phyloP scores from a whole-genome alignment of 495 filamentous ascomycete genomes.

The Lichenothelia convexa region DNA sequence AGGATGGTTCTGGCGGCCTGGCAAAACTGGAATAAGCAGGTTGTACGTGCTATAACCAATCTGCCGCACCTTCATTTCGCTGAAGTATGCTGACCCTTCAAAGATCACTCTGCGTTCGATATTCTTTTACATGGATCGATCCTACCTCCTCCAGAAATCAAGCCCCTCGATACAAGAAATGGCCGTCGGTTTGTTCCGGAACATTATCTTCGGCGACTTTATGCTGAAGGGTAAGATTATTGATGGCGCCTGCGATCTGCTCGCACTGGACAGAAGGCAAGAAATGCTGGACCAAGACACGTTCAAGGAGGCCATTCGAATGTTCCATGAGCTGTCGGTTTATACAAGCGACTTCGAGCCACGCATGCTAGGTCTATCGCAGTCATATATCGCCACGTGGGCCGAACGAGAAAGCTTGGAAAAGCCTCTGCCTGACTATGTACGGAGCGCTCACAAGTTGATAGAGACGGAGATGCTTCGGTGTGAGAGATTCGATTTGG shows the following conservation, averaged over 20 bases:
- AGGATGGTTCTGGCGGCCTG: constrained; percentile 48
- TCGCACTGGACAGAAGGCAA: constrained; percentile 48
- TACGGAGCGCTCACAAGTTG: constrained; percentile 42
- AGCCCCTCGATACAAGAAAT: constrained; percentile 36
- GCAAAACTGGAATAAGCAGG: constrained; percentile 59
- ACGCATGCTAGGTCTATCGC: constrained; percentile 45
- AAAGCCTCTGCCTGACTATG: constrained; percentile 47
- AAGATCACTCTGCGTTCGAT: constrained; percentile 62
- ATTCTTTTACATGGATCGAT: constrained; percentile 83
- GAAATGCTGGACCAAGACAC: constrained; percentile 34
- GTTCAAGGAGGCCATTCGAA: constrained; percentile 51
- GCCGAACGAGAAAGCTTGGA: constrained; percentile 38
- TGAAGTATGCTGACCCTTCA: constrained; percentile 2
- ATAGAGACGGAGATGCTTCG: constrained; percentile 51
- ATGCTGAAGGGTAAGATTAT: constrained; percentile 37
- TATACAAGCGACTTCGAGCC: constrained; percentile 71
- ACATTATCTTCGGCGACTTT: constrained; percentile 34
- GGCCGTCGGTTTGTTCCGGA: constrained; percentile 36
- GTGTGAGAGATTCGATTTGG: constrained; percentile 63
- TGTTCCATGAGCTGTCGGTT: constrained; percentile 64
- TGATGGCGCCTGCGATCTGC: constrained; percentile 54
- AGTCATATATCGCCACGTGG: constrained; percentile 43
- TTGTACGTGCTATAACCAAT: constrained; percentile 41
- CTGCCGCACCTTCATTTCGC: too few species aligned
- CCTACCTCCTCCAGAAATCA: constrained; percentile 57